phyloP scores from a whole-genome alignment of 78 protist genomes.

The Dictyostelium discoideum region DNA sequence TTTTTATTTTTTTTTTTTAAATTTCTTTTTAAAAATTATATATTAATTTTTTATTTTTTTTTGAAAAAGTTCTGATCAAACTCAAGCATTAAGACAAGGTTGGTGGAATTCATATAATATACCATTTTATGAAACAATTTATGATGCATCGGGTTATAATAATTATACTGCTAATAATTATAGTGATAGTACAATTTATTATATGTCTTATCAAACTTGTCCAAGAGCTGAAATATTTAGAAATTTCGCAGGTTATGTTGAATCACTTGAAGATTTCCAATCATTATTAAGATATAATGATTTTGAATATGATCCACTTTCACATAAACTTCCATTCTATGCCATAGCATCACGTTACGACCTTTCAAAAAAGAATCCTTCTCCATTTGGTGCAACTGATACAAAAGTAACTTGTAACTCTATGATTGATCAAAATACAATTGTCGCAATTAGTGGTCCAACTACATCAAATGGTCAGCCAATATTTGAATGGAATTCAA shows the following conservation, averaged over 20 bases:
- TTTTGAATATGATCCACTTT: conserved; percentile 83
- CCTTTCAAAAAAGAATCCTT: not conserved
- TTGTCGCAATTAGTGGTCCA: conserved; percentile 58
- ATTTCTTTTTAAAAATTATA: not conserved
- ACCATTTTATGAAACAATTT: conserved; percentile 86
- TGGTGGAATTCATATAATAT: conserved; percentile 91
- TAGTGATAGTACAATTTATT: not conserved
- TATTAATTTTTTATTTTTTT: not conserved
- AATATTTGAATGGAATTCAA: conserved; percentile 32
- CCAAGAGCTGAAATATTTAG: conserved; percentile 84
- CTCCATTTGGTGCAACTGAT: conserved; percentile 48
- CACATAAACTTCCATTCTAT: conserved; percentile 59
- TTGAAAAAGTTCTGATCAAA: conserved; percentile 27
- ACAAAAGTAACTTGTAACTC: conserved; percentile 28
- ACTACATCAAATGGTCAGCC: conserved; percentile 25
- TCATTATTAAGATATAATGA: conserved; percentile 86
- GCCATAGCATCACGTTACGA: conserved; percentile 83
- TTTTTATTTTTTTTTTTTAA: not conserved
- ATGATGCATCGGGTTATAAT: conserved; percentile 83
- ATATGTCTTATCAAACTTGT: conserved; percentile 48
- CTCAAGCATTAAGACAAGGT: conserved; percentile 44
- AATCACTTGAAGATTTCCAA: conserved; percentile 48
- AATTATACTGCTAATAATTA: not conserved
- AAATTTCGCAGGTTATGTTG: conserved; percentile 33
- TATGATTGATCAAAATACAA: not conserved